These are phyloP conservation scores for Apophysomyces elegans DNA, from an alignment of 371 early-diverging fungal genomes.

Conservation along the genomic window DNA sequence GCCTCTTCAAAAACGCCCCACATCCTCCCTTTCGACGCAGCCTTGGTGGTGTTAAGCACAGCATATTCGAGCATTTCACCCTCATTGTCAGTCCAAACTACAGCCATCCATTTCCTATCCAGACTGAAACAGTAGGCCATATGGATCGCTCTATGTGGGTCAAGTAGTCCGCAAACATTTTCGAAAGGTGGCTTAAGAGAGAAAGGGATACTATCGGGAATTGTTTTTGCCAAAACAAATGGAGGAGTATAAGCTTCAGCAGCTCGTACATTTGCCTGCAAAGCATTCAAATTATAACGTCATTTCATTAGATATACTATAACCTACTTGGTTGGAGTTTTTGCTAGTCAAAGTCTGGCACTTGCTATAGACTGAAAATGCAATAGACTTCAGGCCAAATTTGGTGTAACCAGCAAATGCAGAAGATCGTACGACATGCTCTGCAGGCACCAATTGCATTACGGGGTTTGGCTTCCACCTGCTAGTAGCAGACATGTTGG, in stretches of 20 bases:
- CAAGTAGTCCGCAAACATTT: slow-evolving; percentile 34
- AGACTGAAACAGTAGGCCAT: slow-evolving; percentile 62
- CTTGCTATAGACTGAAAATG: slow-evolving; percentile 65
- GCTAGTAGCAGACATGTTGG: slow-evolving; percentile 1
- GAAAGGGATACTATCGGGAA: slow-evolving; percentile 45
- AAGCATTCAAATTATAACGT: neutral
- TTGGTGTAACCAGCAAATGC: slow-evolving; percentile 59
- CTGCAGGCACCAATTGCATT: slow-evolving; percentile 63
- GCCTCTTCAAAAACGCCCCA: slow-evolving; percentile 31
- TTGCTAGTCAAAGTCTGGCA: slow-evolving; percentile 52
- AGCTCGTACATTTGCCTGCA: slow-evolving; percentile 22
- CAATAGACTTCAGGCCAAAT: slow-evolving; percentile 63
- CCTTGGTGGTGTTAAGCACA: slow-evolving; percentile 22
- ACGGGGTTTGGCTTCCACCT: slow-evolving; percentile 36
- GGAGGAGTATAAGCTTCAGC: slow-evolving; percentile 54
- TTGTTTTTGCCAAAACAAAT: slow-evolving; percentile 54
- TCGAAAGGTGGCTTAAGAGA: slow-evolving; percentile 38
- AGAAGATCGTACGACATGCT: slow-evolving; percentile 58
- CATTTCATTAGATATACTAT: neutral
- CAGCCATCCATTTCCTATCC: slow-evolving; percentile 58
- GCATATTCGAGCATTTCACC: slow-evolving; percentile 60
- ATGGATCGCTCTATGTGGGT: slow-evolving; percentile 49
- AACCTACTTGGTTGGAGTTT: slow-evolving; percentile 23
- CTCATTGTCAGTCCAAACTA: slow-evolving; percentile 65
- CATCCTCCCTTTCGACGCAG: slow-evolving; percentile 10